Base-by-base conservation (phyloP, 139 green algal species). In the Haematococcus sp. region DNA sequence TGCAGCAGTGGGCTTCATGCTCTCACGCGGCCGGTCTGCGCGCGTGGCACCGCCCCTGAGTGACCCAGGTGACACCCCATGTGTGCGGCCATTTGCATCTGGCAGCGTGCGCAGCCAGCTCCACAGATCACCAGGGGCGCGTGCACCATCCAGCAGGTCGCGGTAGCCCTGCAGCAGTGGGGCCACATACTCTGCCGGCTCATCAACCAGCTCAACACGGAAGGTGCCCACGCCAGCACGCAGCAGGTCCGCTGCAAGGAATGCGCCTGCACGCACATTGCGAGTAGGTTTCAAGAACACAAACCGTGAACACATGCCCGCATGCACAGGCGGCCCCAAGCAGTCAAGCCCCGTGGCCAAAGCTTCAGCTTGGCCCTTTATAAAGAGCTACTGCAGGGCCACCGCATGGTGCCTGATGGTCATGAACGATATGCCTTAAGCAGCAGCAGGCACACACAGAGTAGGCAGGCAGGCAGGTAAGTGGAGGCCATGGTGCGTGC, bases 121-220 rank as follows among this genome's bases (percentile, higher is more conserved):
- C 86, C 76, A 87, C 32, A 84, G 54, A n/a, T 87, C 80, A 7
- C 72, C 56, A 1, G 76, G 66, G 11, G 35, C 3, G 1, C 13
- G 27, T 1, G 59, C 25, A 32, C 78, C 84, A 35, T 75, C 43
- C 5, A 86, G 27, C 25, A 87, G 66, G 20, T 74, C 78, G 49
- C 74, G 66, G 77, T 97, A 95, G 3, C 81, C 78, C 51, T 94
- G 61, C 31, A 95, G 74, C 69, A 95, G 59, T 0, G 77, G 67
- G 3, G 25, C 71, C 56, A 94, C 91, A 9, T 79, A 31, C 19
- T 88, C 67, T 0, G 83, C 65, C 7, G 79, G 60, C 80, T 96
- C 88, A 63, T 94, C 91, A 28, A 95, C 92, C 33, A 97, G 86
- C 87, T 97, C 92, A 1, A 97, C 68, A 0, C 92, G 76, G 51